A percentile compares a stretch with the other conserved stretches of the same genome.
Conservation (phyloP, 768 basidiomycete genomes). For the Tubosaeta sp. region DNA sequence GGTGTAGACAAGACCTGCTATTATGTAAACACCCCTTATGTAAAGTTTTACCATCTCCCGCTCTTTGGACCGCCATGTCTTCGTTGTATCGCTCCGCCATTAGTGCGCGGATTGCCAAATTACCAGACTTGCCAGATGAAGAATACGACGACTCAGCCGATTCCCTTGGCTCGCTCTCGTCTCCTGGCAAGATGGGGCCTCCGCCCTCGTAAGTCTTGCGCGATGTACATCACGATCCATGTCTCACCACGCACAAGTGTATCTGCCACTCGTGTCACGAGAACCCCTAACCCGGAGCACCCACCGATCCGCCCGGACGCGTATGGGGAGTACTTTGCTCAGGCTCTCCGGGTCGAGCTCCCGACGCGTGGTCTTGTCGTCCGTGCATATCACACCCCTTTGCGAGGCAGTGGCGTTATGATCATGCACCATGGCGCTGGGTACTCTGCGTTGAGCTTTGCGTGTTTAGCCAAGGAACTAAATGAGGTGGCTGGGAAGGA, state of each 20-base stretch:
- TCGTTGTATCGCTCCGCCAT: constrained; percentile 74
- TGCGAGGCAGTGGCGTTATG: constrained; percentile 60
- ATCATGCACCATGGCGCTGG: constrained; percentile 97
- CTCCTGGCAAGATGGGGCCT: constrained; percentile 47
- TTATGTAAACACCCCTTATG: too few species aligned
- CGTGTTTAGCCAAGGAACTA: constrained; percentile 84
- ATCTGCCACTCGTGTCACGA: constrained; percentile 26
- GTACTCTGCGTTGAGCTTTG: constrained; percentile 85
- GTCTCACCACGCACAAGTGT: constrained; percentile 21
- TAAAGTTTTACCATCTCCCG: background rate
- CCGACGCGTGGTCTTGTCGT: constrained; percentile 58
- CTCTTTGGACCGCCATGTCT: constrained; percentile 44
- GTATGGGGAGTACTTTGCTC: constrained; percentile 59
- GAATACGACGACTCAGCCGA: constrained; percentile 40
- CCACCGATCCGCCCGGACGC: constrained; percentile 67
- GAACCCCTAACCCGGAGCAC: constrained; percentile 55
- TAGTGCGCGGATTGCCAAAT: constrained; percentile 65
- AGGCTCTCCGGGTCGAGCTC: constrained; percentile 76
- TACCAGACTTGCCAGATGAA: constrained; percentile 60
- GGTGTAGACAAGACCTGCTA: too few species aligned
- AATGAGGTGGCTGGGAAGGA: constrained; percentile 55
- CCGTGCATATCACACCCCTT: constrained; percentile 81
- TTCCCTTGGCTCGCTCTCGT: constrained; percentile 56
- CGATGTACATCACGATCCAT: constrained; percentile 8
- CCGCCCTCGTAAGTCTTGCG: constrained; percentile 54